Conservation (phyloP, 306 rosid species). For the Ceratonia siliqua region DNA sequence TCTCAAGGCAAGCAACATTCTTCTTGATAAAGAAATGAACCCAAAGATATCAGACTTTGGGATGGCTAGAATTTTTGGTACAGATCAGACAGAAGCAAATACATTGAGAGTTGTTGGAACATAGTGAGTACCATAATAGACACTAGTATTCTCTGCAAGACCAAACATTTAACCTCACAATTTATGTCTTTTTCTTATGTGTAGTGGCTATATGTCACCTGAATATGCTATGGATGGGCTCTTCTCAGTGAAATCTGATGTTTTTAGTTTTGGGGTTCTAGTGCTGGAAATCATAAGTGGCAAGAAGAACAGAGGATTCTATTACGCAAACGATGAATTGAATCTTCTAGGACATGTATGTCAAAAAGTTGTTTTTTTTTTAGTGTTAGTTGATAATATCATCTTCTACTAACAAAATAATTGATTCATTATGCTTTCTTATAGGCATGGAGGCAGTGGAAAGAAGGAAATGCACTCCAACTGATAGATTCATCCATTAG, state of each 20-base stretch:
- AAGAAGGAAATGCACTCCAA: slow-evolving; percentile 58
- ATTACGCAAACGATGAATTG: slow-evolving; percentile 47
- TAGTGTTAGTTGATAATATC: neutral
- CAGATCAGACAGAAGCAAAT: slow-evolving; percentile 72
- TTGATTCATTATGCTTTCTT: slow-evolving; percentile 17
- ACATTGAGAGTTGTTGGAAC: slow-evolving; percentile 79
- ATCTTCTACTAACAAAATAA: slow-evolving; percentile 11
- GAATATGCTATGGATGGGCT: slow-evolving; percentile 83
- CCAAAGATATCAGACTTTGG: slow-evolving; percentile 88
- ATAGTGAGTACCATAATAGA: slow-evolving; percentile 57
- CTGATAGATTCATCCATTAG: slow-evolving; percentile 52
- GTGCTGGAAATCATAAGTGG: slow-evolving; percentile 71
- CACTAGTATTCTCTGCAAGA: neutral
- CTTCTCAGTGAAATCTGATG: slow-evolving; percentile 75
- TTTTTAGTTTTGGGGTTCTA: slow-evolving; percentile 78
- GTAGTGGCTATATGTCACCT: slow-evolving; percentile 82
- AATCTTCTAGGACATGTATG: slow-evolving; percentile 79
- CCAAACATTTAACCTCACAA: neutral
- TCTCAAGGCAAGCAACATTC: slow-evolving; percentile 77
- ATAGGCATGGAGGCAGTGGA: slow-evolving; percentile 74
- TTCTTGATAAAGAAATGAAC: slow-evolving; percentile 64
- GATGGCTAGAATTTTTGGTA: slow-evolving; percentile 74
- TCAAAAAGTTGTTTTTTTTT: neutral
- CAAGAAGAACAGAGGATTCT: slow-evolving; percentile 72
- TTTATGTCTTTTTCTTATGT: neutral